Evolutionary conservation across 2,329 filamentous ascomycete genomes (phyloP), one percentile per base, ranked within the genome.

Genomic region (Diaporthe eres): DNA sequence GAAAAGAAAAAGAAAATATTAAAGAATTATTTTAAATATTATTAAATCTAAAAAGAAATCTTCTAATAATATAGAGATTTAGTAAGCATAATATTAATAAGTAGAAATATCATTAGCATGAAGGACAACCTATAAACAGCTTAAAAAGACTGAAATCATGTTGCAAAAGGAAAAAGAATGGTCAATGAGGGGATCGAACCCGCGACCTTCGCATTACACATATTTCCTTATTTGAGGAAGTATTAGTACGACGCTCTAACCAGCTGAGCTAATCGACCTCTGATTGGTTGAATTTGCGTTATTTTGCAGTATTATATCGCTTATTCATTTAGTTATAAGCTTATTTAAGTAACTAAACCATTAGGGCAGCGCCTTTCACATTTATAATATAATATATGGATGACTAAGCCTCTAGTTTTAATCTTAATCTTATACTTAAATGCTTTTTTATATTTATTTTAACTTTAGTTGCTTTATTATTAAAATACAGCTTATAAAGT

Each of bases 211-310:
- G 68, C 68, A 71, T 71, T 53, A 71, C 68, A 47, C 22, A 71
- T 71, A 53, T 57, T 71, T 71, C 68, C 68, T 53, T 25, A 12
- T 47, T 47, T 25, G 47, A 28, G 68, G 68, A 71, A 71, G 39
- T 71, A 71, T 71, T 71, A 71, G 68, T 71, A 71, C 68, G 51
- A 71, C 68, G 68, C 68, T 71, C 68, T 71, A 47, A 47, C 68
- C 68, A 71, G 25, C 68, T 71, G 39, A 71, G 68, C 68, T 71
- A 71, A 53, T 53, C 49, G 72, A 57, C 72, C 68, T 51, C 28
- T 57, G n/a, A 31, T 57, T 57, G 53, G 28, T 57, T 28, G 12
- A 53, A 5, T 25, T 13, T 2, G 7, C 44, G 0, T 0, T 0
- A 22, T 47, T 2, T 47, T 19, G 19, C 4, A 19, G 1, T 7